phyloP scores from a whole-genome alignment of 1,284 basidiomycete species.

The Trichosporon ovoides region DNA sequence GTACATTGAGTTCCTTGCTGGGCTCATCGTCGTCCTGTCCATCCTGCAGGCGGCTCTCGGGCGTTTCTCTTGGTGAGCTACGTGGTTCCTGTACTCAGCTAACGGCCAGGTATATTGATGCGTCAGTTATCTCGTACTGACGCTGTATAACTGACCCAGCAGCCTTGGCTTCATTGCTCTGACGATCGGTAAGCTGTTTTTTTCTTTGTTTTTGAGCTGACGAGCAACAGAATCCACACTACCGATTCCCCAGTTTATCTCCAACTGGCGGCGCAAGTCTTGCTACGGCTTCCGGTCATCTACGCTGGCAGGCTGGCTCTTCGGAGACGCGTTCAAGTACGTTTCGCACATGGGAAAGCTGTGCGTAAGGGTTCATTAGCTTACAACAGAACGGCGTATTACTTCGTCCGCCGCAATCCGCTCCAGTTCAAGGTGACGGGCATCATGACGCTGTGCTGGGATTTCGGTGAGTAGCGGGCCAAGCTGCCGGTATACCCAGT shows the following conservation, averaged over 20 bases:
- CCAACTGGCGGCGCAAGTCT: slow-evolving; percentile 51
- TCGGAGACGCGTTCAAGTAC: slow-evolving; percentile 49
- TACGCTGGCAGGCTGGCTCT: slow-evolving; percentile 50
- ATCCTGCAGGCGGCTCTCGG: slow-evolving; percentile 41
- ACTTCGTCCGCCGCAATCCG: slow-evolving; percentile 49
- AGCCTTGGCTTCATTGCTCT: slow-evolving; percentile 53
- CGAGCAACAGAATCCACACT: slow-evolving; percentile 50
- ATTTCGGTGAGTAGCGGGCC: slow-evolving; percentile 41
- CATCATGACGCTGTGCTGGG: slow-evolving; percentile 47
- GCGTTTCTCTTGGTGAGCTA: slow-evolving; percentile 39
- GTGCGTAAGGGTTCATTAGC: too few relatives aligned
- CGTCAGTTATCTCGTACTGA: slow-evolving; percentile 25
- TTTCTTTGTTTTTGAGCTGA: too few relatives aligned
- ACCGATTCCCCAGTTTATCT: slow-evolving; percentile 53
- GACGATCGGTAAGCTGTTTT: slow-evolving; percentile 46
- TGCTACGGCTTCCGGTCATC: slow-evolving; percentile 52
- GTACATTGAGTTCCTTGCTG: slow-evolving; percentile 53
- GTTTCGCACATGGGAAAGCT: slow-evolving; percentile 6
- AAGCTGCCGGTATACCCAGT: too few relatives aligned
- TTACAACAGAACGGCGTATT: slow-evolving; percentile 46
- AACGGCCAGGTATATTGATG: slow-evolving; percentile 39
- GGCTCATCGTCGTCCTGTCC: slow-evolving; percentile 46
- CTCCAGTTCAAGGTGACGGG: slow-evolving; percentile 51
- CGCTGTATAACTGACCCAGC: slow-evolving; percentile 26
- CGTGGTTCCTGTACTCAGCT: not conserved